Base-by-base conservation (phyloP, 495 filamentous ascomycete species). In the Talaromyces borbonicus region DNA sequence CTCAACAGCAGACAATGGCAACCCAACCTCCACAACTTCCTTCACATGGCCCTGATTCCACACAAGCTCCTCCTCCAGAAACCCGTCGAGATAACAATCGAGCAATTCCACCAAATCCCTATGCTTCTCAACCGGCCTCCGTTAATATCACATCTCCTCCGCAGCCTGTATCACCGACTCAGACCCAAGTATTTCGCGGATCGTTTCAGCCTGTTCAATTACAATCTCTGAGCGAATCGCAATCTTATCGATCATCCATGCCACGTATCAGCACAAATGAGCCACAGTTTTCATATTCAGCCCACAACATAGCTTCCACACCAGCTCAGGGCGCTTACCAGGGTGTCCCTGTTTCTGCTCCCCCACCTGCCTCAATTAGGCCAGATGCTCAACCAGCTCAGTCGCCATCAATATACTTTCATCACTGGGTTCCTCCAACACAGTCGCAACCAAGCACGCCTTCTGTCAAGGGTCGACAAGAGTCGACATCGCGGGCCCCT, bases 341-440 rank as follows among this genome's bases (percentile, higher is more conserved):
- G 36, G 49, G 72, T 55, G 41, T 58, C 62, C 49, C 57, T 74
- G 41, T 71, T 75, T 43, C 75, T 14, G 38, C 38, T 75, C 51
- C 73, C 26, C 73, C 75, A 33, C 58, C 65, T 24, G 60, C 65
- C n/a, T 69, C 49, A 9, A 44, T 43, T 12, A 56, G 74, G 41
- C 73, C 74, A 46, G 72, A 80, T 47, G 35, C 48, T 0, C 72
- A 80, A 42, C 65, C 65, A 38, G 57, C 73, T 43, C 65, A 76
- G 30, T 81, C 85, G 5, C 73, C 80, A 1, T 79, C 80, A 11
- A 83, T 95, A 40, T 93, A 87, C 57, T 94, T 94, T 50, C 89
- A 94, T 56, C 87, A 94, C 55, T 95, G 86, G 86, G 80, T 87
- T 44, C 90, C 90, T 4, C 89, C 88, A 20, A 72, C 69, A 45